phyloP scores from a whole-genome alignment of 179 eudicot species.

The Pouteria campechiana region DNA sequence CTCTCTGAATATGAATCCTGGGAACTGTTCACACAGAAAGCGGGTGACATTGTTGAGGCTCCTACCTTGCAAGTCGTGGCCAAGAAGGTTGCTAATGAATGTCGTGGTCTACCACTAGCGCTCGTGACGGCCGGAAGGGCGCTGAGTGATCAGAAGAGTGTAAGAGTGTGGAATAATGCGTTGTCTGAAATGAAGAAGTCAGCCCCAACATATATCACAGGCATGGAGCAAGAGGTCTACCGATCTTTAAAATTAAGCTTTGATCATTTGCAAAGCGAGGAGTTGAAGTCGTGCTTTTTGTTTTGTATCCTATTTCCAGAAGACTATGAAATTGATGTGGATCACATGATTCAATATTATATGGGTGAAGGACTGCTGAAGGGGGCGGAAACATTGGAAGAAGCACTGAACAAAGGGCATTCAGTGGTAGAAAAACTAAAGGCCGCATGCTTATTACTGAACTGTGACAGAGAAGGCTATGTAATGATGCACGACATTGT shows the following conservation, averaged over 20 bases:
- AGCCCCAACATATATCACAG: background rate
- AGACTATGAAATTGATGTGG: conserved; percentile 3
- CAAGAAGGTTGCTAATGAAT: conserved; percentile 4
- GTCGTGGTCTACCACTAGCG: conserved; percentile 11
- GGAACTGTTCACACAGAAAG: conserved; percentile 6
- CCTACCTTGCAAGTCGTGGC: background rate
- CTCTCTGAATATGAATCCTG: too few species aligned
- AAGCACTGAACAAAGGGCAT: background rate
- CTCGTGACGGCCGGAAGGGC: conserved; percentile 5
- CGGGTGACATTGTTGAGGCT: background rate
- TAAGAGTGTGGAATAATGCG: conserved; percentile 1
- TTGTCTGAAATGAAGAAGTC: background rate
- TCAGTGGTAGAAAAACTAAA: background rate
- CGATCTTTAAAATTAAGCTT: conserved; percentile 7
- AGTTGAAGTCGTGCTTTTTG: conserved; percentile 4
- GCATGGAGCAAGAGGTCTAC: background rate
- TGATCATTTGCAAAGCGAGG: background rate
- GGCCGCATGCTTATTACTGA: conserved; percentile 1
- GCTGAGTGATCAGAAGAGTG: background rate
- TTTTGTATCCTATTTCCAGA: conserved; percentile 13
- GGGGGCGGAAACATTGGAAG: background rate
- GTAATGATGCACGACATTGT: conserved; percentile 13
- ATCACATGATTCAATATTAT: conserved; percentile 4
- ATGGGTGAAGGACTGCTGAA: conserved; percentile 5
- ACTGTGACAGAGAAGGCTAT: background rate